Base-by-base conservation (phyloP, 495 filamentous ascomycete genomes). In the Xylaria cubensis region DNA sequence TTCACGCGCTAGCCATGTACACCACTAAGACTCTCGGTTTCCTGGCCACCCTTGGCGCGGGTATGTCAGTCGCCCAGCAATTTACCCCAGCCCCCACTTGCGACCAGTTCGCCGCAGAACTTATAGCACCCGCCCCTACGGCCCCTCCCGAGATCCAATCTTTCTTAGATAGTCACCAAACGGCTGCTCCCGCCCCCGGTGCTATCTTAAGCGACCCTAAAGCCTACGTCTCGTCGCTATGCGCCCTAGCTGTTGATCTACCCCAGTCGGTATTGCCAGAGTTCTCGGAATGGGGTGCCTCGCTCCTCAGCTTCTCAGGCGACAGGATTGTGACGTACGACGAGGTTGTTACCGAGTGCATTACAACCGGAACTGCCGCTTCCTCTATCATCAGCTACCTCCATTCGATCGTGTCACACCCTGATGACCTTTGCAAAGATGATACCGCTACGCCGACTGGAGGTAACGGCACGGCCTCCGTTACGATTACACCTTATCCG, bases 381-480 rank as follows among this genome's bases (percentile, higher is more conserved):
- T 6, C 62, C 48, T 64, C 62, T 32, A 48, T 64, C 26, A 64
- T 42, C 26, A 64, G 62, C 62, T 64, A 24, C 21, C 59, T 63
- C 36, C 59, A 63, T n/a, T 42, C 36, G 17, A 63, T 63, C 36
- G 59, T 26, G n/a, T 17, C 10, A 32, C 2, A 42, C 6, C 59
- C 59, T 19, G 36, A 26, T 7, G 19, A 42, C 7, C 59, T 63
- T 3, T 63, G 59, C 9, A n/a, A 63, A 24, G 19, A n/a, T n/a
- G 21, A 39, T 8, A 39, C 56, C 2, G 17, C 17, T 21, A 50
- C 46, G 19, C 46, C 19, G 15, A 50, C 46, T 50, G 46, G 46
- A 50, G 46, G 17, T 50, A 21, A 21, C 46, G 46, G 46, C 19
- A 50, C 46, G 5, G 42, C 42, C 42, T 46, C 42, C 4, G 17